Conservation (phyloP, 2,329 filamentous ascomycete genomes). For the Hypoxylon sp. region DNA sequence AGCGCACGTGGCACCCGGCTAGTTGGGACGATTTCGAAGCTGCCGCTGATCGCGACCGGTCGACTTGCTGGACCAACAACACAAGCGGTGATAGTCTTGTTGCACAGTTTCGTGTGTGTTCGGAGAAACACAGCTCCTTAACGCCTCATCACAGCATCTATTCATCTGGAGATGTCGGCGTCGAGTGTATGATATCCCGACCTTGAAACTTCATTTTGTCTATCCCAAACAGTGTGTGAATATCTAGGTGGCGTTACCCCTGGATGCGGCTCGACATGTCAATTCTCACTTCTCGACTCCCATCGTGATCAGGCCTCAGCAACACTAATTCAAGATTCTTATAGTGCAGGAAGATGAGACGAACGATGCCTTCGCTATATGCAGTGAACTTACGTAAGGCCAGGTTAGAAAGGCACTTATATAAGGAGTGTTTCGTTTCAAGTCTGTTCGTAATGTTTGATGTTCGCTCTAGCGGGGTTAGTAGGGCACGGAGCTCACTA, state of each 20-base stretch:
- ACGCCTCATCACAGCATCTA: background rate
- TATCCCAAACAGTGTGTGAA: background rate
- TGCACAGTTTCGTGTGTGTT: background rate
- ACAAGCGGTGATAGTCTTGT: background rate
- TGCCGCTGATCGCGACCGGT: background rate
- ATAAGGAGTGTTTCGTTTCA: constrained; percentile 45
- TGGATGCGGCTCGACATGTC: background rate
- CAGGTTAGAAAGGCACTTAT: background rate
- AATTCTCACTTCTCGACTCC: background rate
- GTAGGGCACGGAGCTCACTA: constrained; percentile 13
- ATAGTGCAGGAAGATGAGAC: constrained; percentile 8
- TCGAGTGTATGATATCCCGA: background rate
- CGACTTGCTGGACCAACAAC: background rate
- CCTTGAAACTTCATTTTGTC: background rate
- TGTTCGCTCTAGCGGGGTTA: constrained; percentile 39
- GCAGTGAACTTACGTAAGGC: constrained; percentile 38
- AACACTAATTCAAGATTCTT: background rate
- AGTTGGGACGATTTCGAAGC: constrained; percentile 13
- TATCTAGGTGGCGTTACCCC: background rate
- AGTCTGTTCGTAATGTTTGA: constrained; percentile 43
- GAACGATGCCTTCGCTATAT: constrained; percentile 27
- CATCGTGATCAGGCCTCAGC: background rate
- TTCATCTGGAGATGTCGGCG: background rate
- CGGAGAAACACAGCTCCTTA: background rate
- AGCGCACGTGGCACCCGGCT: constrained; percentile 18